Base-by-base conservation (phyloP, 306 rosid species). In the Rosa lucieae region DNA sequence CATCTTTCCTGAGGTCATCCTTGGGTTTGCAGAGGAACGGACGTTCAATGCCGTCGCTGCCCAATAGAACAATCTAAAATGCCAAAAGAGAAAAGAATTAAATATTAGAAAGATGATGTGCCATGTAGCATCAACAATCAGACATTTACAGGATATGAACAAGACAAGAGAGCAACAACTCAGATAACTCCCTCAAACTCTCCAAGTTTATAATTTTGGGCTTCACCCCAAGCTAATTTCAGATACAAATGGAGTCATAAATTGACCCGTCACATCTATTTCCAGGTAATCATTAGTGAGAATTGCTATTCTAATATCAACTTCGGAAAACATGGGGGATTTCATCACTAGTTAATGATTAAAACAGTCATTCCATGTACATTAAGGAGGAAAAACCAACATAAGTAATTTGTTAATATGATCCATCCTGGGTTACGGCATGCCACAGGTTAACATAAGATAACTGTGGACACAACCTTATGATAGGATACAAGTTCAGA, bases 1-100 rank as follows among this genome's bases (percentile, higher is more conserved):
- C 96, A 86, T 95, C 99, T 80, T 95, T 95, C 83, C 99, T 92
- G 46, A 95, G 99, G 82, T 92, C 99, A 86, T 95, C 99, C 88
- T 95, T 95, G 40, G 99, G 99, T 88, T 95, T 91, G 90, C 97
- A 95, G 49, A 95, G 94, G 84, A 95, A 92, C 4, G 97, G 94
- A 56, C 75, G 93, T 85, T 90, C 96, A 82, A 84, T 91, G 66
- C 99, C 99, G 53, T 95, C 99, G 83, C 98, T 95, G 53, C 99
- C 99, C n/a, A 90, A 61, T 58, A 95, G 87, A 86, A 95, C 74
- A 82, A 95, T 88, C 99, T 95, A 92, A 74, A 86, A 82, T 62
- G 75, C 79, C 40, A 86, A 73, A 82, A 42, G 65, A 48, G 47
- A 11, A 62, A 40, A 62, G 20, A 18, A 65, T 17, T 62, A 26